phyloP scores from a whole-genome alignment of 140 eudicot species.

The Erigeron philadelphicus region DNA sequence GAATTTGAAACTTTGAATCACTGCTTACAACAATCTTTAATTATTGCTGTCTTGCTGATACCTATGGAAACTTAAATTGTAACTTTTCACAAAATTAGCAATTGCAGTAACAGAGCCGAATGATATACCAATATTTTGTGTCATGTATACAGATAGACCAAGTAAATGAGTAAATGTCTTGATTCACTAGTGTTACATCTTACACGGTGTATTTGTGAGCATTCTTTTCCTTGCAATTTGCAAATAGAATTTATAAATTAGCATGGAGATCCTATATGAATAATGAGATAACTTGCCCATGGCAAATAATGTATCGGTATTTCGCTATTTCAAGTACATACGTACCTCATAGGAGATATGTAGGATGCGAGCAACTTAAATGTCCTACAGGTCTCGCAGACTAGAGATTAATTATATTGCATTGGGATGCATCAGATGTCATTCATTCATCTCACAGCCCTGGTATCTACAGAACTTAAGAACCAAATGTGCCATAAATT shows the following conservation, averaged over 20 bases:
- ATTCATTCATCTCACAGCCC: neutral
- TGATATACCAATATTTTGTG: neutral
- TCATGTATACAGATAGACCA: neutral
- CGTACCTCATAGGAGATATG: slow-evolving; percentile 5
- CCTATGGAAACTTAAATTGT: no score
- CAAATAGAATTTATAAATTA: slow-evolving; percentile 2
- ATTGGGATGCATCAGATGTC: no score
- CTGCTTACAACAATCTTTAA: neutral
- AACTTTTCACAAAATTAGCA: neutral
- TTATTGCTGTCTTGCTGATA: no score
- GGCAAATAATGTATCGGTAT: neutral
- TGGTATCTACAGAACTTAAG: neutral
- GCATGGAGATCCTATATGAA: slow-evolving; percentile 2
- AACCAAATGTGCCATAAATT: neutral
- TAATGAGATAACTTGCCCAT: slow-evolving; percentile 6
- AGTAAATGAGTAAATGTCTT: no score
- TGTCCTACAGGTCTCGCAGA: neutral
- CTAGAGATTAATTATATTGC: neutral
- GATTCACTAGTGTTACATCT: no score
- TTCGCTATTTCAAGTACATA: slow-evolving; percentile 14
- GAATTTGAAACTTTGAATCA: neutral
- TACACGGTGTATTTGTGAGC: slow-evolving; percentile 1
- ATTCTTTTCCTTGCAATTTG: slow-evolving; percentile 6
- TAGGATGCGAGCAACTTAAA: neutral
- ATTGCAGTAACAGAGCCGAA: neutral